Conservation (phyloP, 345 rosid genomes). For the Citrus cavaleriei region DNA sequence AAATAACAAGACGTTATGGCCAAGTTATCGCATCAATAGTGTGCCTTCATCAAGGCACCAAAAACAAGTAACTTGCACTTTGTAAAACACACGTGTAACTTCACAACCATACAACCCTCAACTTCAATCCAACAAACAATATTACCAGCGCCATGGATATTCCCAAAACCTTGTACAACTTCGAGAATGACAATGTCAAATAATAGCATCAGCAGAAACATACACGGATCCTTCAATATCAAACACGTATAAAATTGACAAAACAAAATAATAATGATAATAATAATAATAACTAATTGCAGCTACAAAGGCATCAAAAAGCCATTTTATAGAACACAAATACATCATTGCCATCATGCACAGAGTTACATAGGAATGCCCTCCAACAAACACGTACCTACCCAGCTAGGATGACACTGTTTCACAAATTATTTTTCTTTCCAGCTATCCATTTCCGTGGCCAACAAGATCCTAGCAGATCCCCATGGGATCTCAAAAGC, state of each 20-base stretch:
- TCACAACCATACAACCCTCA: neutral
- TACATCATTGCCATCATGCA: conserved; percentile 26
- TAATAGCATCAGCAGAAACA: neutral
- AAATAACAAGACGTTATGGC: neutral
- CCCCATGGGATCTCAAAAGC: conserved; percentile 12
- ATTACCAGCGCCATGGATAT: neutral
- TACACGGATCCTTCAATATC: neutral
- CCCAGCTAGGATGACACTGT: conserved; percentile 26
- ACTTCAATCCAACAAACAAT: neutral
- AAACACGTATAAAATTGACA: conserved; percentile 12
- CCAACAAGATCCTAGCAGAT: conserved; percentile 10
- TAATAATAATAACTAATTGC: neutral
- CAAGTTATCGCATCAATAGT: neutral
- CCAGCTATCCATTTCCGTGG: conserved; percentile 21
- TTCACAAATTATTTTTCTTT: conserved; percentile 26
- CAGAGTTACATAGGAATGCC: conserved; percentile 26
- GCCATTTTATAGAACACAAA: conserved; percentile 26
- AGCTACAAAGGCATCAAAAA: conserved; percentile 25
- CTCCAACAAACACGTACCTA: conserved; percentile 17
- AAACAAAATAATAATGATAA: neutral
- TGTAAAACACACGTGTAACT: neutral
- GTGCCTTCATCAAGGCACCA: neutral
- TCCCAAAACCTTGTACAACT: neutral
- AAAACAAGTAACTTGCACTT: neutral
- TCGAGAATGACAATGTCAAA: neutral